Percentiles rank a stretch among this genome's conserved stretches.
Conservation (phyloP, 805 yeast genomes). For the Komagataella populi region DNA sequence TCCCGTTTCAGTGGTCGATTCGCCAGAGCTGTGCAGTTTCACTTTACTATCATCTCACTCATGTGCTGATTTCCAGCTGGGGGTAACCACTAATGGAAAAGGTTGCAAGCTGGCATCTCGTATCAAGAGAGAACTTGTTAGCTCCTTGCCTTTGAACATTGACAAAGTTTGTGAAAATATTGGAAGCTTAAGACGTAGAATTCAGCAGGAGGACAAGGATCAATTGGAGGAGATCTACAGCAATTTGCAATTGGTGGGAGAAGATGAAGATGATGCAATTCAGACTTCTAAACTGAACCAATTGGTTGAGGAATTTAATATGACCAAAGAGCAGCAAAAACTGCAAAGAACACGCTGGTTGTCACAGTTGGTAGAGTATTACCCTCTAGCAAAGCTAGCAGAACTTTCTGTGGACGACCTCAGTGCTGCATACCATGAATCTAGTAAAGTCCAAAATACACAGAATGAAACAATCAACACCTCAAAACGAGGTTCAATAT, state of each 20-base stretch:
- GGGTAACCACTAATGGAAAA: constrained; percentile 76
- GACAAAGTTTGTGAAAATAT: constrained; percentile 56
- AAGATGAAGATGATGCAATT: constrained; percentile 56
- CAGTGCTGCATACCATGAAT: constrained; percentile 22
- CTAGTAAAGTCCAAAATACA: background rate
- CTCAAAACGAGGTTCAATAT: constrained; percentile 36
- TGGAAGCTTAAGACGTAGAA: constrained; percentile 46
- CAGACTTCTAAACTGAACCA: constrained; percentile 46
- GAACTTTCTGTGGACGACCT: constrained; percentile 47
- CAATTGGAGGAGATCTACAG: constrained; percentile 13
- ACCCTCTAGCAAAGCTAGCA: constrained; percentile 57
- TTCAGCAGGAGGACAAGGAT: constrained; percentile 36
- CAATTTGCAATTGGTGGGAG: constrained; percentile 25
- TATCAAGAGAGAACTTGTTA: constrained; percentile 59
- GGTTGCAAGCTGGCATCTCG: constrained; percentile 82
- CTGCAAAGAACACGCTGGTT: constrained; percentile 68
- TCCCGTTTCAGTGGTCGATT: constrained; percentile 72
- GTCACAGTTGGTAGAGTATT: constrained; percentile 82
- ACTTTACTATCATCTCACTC: constrained; percentile 58
- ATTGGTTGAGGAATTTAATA: constrained; percentile 45
- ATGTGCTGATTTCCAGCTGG: constrained; percentile 67
- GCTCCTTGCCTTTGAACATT: constrained; percentile 53
- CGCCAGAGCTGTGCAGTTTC: constrained; percentile 61
- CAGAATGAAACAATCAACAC: constrained; percentile 4
- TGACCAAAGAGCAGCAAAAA: constrained; percentile 36